A percentile compares a stretch with the other conserved stretches of the same genome.
phyloP scores from a whole-genome alignment of 768 basidiomycete genomes.

The Termitomyces sp. region DNA sequence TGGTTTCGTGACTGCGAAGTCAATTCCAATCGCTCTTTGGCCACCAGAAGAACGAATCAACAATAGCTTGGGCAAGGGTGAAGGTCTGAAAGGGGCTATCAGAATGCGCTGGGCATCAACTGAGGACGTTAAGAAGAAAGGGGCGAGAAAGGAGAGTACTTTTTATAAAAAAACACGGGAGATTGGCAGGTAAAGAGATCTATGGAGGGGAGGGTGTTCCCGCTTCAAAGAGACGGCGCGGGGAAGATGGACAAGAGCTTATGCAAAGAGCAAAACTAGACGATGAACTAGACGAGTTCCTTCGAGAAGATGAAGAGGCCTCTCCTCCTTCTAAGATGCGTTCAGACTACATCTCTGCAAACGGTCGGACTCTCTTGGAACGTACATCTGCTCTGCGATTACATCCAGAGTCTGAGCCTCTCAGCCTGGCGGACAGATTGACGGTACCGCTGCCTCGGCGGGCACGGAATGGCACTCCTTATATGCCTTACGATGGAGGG shows the following conservation, averaged over 20 bases:
- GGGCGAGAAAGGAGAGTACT: conserved; percentile 65
- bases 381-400: conserved; percentile 45
- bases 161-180: conserved; percentile 78
- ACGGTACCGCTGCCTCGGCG: conserved; percentile 41
- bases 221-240: conserved; percentile 29
- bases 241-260: conserved; percentile 28
- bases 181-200: conserved; percentile 54
- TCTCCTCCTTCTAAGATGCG: conserved; percentile 58
- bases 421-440: conserved; percentile 39
- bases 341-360: conserved; percentile 52
- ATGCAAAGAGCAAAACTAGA: conserved; percentile 43
- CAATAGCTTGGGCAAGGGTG: conserved; percentile 62
- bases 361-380: conserved; percentile 49
- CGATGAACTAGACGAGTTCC: conserved; percentile 65
- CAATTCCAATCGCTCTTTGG: conserved; percentile 72
- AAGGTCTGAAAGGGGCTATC: conserved; percentile 60
- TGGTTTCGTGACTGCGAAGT: conserved; percentile 56
- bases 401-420: conserved; percentile 22
- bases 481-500: conserved; percentile 16
- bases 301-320: conserved; percentile 38
- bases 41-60: conserved; percentile 76
- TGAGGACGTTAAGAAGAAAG: conserved; percentile 74
- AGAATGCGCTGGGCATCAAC: conserved; percentile 71
- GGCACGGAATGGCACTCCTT: conserved; percentile 19
- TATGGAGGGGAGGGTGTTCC: conserved; percentile 20